phyloP scores from a whole-genome alignment of 139 green algal species.

The Chlamydomonas urium region DNA sequence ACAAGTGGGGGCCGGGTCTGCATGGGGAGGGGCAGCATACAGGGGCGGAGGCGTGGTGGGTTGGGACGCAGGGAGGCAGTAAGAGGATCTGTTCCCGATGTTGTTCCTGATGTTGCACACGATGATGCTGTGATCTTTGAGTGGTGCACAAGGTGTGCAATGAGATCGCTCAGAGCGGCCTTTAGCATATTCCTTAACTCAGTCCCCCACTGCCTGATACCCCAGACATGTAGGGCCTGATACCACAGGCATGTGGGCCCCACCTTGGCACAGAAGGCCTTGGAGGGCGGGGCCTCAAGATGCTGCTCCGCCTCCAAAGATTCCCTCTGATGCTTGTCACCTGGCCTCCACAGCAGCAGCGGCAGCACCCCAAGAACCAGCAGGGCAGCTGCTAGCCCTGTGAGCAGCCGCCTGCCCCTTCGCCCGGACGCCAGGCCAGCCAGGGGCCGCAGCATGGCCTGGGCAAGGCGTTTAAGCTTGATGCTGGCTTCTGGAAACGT shows the following conservation, averaged over 20 bases:
- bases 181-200: not conserved
- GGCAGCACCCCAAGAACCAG: too few species aligned
- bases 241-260: not conserved
- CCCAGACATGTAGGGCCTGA: not conserved
- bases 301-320: not conserved
- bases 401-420: too few species aligned
- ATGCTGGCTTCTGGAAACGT: too few species aligned
- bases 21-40: too few species aligned
- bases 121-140: not conserved
- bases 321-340: too few species aligned
- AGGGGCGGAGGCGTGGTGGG: not conserved
- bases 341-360: too few species aligned
- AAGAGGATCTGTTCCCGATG: not conserved
- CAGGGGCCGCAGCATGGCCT: too few species aligned
- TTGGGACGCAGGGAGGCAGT: not conserved
- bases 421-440: too few species aligned
- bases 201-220: too few species aligned
- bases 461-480: too few species aligned
- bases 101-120: not conserved
- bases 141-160: not conserved
- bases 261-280: not conserved
- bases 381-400: too few species aligned
- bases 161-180: not conserved
- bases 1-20: constrained; percentile 38
- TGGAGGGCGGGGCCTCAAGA: not conserved